These are phyloP conservation scores for Aspergillus aculeatus DNA, from an alignment of 2,329 filamentous ascomycete genomes.

Conservation along the genomic window DNA sequence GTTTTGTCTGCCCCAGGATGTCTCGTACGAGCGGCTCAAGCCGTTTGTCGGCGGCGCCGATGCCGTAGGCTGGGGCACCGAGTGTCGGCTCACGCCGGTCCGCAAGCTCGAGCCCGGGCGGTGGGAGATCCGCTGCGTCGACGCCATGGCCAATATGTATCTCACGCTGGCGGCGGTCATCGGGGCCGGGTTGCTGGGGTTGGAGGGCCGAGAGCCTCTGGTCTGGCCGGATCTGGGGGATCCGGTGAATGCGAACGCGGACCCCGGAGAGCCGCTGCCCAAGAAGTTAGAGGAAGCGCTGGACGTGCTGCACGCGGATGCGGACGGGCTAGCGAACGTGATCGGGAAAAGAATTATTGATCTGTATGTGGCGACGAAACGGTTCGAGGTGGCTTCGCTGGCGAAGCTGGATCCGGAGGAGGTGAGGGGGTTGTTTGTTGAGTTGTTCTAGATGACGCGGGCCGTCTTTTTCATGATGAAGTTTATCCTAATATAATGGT, in stretches of 20 bases:
- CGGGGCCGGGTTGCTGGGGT: constrained; percentile 19
- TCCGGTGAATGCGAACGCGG: not conserved
- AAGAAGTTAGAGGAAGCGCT: not conserved
- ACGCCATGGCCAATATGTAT: constrained; percentile 27
- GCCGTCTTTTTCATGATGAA: not conserved
- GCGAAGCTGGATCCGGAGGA: not conserved
- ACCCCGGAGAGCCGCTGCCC: not conserved
- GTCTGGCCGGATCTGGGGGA: constrained; percentile 10
- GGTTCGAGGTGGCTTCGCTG: not conserved
- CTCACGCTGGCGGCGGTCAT: constrained; percentile 17
- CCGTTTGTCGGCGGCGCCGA: constrained; percentile 9
- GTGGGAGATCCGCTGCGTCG: constrained; percentile 24
- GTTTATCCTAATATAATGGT: not conserved
- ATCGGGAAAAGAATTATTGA: not conserved
- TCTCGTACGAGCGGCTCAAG: constrained; percentile 8
- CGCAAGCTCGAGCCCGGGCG: constrained; percentile 21
- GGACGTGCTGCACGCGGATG: not conserved
- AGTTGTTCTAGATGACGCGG: not conserved
- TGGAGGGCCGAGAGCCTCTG: constrained; percentile 5
- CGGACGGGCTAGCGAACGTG: not conserved
- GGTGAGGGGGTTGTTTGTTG: not conserved
- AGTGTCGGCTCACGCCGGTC: constrained; percentile 16
- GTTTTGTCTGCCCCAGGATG: constrained; percentile 9
- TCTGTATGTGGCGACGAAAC: not conserved
- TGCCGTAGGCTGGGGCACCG: constrained; percentile 19